Evolutionary conservation across 257 asterid species (phyloP).

Genomic region (Coffea canephora): DNA sequence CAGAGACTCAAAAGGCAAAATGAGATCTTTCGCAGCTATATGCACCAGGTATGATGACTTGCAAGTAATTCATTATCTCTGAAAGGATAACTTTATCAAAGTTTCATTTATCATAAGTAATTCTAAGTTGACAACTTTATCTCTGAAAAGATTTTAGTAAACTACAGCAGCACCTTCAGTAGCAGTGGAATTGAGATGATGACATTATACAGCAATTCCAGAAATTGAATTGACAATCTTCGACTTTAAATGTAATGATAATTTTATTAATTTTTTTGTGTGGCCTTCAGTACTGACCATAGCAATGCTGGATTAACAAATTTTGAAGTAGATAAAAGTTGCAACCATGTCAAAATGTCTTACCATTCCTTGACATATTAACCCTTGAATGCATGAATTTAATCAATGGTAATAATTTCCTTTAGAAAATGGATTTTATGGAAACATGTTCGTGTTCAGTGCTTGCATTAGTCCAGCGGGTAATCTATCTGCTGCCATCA

Average conservation of each 20-base stretch:
- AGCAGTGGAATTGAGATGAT: not conserved
- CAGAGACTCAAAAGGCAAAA: constrained; percentile 87
- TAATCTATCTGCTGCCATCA: not conserved
- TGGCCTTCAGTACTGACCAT: not conserved
- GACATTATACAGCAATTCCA: not conserved
- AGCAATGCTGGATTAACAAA: not conserved
- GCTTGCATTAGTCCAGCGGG: not conserved
- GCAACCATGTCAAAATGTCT: not conserved
- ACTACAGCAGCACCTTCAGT: not conserved
- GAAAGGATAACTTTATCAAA: too few species aligned
- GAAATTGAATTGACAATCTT: not conserved
- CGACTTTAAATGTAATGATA: not conserved
- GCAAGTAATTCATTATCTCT: not conserved
- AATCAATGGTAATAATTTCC: not conserved
- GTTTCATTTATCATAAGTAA: not conserved
- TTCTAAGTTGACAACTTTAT: not conserved
- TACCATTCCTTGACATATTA: not conserved
- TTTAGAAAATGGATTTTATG: not conserved
- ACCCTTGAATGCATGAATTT: not conserved
- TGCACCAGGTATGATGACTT: constrained; percentile 77
- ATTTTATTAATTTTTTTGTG: not conserved
- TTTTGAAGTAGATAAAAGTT: not conserved
- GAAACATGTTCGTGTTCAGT: not conserved
- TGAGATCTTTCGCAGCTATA: constrained; percentile 86
- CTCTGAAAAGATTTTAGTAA: not conserved